Evolutionary conservation across 2,329 filamentous ascomycete species (phyloP).

Genomic region (Xylaria sp.): DNA sequence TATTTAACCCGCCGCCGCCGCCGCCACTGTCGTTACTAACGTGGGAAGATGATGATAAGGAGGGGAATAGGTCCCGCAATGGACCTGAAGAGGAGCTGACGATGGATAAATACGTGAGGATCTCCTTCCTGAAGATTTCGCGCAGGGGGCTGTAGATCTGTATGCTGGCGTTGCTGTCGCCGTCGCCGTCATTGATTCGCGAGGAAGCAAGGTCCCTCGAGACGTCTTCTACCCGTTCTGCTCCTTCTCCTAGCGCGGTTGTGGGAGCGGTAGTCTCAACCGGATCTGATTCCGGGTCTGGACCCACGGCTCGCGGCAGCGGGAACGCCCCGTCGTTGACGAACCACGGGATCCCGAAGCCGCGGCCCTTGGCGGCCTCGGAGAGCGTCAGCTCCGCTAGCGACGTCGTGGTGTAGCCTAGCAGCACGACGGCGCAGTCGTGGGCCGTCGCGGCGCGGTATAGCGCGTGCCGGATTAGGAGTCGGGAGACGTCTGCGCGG

Average conservation of each 20-base stretch:
- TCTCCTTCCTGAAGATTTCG: constrained; percentile 85
- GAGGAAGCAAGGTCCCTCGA: background rate
- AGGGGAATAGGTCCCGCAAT: constrained; percentile 22
- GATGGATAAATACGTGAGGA: constrained; percentile 74
- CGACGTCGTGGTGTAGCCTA: constrained; percentile 87
- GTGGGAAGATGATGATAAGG: background rate
- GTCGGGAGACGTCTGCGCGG: constrained; percentile 75
- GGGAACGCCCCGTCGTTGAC: constrained; percentile 76
- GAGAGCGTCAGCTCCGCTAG: constrained; percentile 87
- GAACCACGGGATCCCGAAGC: constrained; percentile 83
- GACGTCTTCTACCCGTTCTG: background rate
- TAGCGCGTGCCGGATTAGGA: constrained; percentile 78
- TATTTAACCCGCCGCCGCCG: too few relatives aligned
- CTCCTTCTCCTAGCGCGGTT: background rate
- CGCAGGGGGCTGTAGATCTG: constrained; percentile 81
- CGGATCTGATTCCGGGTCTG: background rate
- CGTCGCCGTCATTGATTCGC: background rate
- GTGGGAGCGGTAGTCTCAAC: too few relatives aligned
- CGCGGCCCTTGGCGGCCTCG: constrained; percentile 91
- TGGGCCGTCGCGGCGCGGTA: constrained; percentile 70
- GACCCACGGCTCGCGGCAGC: constrained; percentile 32
- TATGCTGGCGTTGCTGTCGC: constrained; percentile 23
- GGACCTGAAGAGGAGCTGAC: constrained; percentile 33
- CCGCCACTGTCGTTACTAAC: background rate
- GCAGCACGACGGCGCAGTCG: constrained; percentile 76